These are phyloP conservation scores for Racocetra persica DNA, from an alignment of 371 early-diverging fungal genomes.

Conservation along the genomic window DNA sequence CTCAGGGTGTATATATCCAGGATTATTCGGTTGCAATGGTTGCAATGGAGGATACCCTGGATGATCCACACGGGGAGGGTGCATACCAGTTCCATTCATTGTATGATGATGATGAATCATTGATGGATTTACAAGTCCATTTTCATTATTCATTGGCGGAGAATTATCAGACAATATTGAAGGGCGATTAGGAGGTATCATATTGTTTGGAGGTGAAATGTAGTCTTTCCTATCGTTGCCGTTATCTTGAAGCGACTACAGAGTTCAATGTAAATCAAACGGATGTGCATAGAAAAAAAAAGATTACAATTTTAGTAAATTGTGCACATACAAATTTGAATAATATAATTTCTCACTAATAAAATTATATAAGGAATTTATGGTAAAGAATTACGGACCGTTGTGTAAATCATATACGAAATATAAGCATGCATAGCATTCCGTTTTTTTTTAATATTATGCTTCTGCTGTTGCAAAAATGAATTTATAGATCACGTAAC, in stretches of 20 bases:
- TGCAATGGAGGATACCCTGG: not conserved
- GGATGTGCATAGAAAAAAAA: not conserved
- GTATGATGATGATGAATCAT: slow-evolving; percentile 8
- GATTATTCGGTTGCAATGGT: not conserved
- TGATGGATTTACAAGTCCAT: slow-evolving; percentile 9
- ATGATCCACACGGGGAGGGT: not conserved
- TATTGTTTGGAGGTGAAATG: not conserved
- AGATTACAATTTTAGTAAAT: not conserved
- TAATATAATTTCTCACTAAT: slow-evolving; percentile 26
- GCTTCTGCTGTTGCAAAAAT: slow-evolving; percentile 55
- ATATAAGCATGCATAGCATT: slow-evolving; percentile 68
- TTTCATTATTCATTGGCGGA: slow-evolving; percentile 36
- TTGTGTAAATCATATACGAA: slow-evolving; percentile 65
- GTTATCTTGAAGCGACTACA: not conserved
- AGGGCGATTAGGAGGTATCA: not conserved
- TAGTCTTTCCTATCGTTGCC: not conserved
- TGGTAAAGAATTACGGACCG: slow-evolving; percentile 39
- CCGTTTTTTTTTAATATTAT: slow-evolving; percentile 61
- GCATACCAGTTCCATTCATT: slow-evolving; percentile 30
- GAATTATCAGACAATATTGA: not conserved
- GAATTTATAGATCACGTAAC: slow-evolving; percentile 32
- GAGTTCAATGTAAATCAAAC: not conserved
- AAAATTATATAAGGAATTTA: slow-evolving; percentile 27
- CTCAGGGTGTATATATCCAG: slow-evolving; percentile 35
- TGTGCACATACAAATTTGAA: not conserved